phyloP scores from a whole-genome alignment of 345 rosid species.

The Nephelium lappaceum region DNA sequence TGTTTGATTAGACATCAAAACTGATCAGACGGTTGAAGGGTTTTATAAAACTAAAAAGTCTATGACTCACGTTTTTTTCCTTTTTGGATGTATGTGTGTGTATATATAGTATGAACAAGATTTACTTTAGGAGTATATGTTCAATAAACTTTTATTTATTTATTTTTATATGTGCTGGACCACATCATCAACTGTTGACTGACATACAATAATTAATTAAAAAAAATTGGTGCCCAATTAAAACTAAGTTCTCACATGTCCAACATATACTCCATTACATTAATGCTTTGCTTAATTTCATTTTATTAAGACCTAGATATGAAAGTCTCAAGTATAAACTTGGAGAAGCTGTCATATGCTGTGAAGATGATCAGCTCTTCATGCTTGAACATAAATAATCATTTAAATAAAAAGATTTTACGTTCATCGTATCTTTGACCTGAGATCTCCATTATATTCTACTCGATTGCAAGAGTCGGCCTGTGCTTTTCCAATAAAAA shows the following conservation, averaged over 20 bases:
- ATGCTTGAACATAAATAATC: no score
- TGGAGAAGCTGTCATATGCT: not conserved
- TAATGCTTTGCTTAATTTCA: not conserved
- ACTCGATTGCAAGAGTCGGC: not conserved
- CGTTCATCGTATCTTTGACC: not conserved
- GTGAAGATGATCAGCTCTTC: not conserved
- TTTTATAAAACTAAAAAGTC: no score
- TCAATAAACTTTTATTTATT: no score
- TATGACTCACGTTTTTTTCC: no score
- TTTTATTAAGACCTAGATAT: not conserved
- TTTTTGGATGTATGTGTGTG: no score
- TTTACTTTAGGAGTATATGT: no score
- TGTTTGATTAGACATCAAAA: not conserved
- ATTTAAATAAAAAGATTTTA: no score
- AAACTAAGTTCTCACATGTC: not conserved
- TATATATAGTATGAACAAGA: no score
- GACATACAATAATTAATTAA: no score
- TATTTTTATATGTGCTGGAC: no score
- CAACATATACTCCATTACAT: not conserved
- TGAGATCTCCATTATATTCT: not conserved
- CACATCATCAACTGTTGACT: no score
- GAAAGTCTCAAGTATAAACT: not conserved
- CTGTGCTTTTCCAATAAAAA: not conserved
- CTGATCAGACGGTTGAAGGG: not conserved
- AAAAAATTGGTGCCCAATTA: not conserved